A percentile compares a stretch with the other conserved stretches of the same genome.
Evolutionary conservation across 164 flowering plant species (phyloP).

Genomic region (Stephania cephalantha): DNA sequence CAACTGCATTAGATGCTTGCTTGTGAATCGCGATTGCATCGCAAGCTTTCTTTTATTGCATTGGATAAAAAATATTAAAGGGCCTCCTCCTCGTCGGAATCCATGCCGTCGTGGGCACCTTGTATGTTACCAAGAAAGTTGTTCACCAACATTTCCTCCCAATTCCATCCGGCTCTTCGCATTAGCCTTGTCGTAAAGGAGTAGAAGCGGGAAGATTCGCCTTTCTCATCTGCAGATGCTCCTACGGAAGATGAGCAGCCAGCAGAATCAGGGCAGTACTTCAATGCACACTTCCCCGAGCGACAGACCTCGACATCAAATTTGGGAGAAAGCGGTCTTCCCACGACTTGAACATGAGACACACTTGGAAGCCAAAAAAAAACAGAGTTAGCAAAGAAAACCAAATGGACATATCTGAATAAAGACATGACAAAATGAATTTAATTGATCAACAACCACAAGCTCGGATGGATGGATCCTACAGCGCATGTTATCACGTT

Average conservation of each 20-base stretch:
- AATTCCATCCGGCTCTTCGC: slow-evolving; percentile 22
- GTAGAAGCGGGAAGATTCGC: slow-evolving; percentile 25
- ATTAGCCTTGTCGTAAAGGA: slow-evolving; percentile 24
- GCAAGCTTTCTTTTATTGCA: not conserved
- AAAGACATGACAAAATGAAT: not conserved
- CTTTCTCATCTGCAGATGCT: slow-evolving; percentile 15
- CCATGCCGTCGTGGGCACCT: slow-evolving; percentile 9
- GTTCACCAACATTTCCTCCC: slow-evolving; percentile 27
- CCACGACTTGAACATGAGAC: slow-evolving; percentile 49
- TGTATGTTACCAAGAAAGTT: slow-evolving; percentile 23
- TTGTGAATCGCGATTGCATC: not conserved
- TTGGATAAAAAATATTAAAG: not conserved
- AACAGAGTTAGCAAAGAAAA: not conserved
- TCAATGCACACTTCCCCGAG: slow-evolving; percentile 32
- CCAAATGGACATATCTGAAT: not conserved
- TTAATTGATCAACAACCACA: not conserved
- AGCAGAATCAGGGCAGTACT: slow-evolving; percentile 24
- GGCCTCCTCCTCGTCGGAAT: slow-evolving; percentile 28
- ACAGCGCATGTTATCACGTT: too few species aligned
- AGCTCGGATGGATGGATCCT: not conserved
- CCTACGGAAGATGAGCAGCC: not conserved
- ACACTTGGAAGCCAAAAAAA: slow-evolving; percentile 26
- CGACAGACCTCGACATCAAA: slow-evolving; percentile 30
- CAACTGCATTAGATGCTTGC: not conserved
- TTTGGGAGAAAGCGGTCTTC: slow-evolving; percentile 29